These are phyloP conservation scores for Casuarina glauca DNA, from an alignment of 306 rosid genomes.

Conservation along the genomic window DNA sequence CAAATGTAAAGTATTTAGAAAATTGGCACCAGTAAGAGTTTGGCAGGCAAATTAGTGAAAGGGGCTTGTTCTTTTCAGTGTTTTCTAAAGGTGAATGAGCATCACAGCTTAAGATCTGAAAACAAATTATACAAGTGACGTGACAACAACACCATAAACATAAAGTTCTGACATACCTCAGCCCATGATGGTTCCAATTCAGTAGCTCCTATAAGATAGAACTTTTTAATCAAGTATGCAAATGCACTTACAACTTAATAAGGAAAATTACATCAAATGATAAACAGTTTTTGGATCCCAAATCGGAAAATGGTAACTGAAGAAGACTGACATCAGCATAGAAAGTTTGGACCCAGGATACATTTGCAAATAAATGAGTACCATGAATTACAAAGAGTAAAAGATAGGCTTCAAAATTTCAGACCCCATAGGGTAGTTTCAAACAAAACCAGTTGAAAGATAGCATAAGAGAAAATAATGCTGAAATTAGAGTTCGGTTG, in stretches of 20 bases:
- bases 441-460: background rate
- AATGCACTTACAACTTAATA: constrained; percentile 7
- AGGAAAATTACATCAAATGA: background rate
- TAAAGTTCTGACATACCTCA: constrained; percentile 53
- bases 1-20: background rate
- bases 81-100: background rate
- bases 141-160: constrained; percentile 7
- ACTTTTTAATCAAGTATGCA: constrained; percentile 14
- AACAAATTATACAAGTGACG: background rate
- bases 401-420: background rate
- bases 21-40: background rate
- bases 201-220: constrained; percentile 67
- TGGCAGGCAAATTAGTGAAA: background rate
- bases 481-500: background rate
- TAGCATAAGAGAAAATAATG: background rate
- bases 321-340: background rate
- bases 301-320: background rate
- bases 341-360: background rate
- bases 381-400: background rate
- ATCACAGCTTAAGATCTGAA: background rate
- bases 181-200: constrained; percentile 92
- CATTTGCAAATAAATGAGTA: background rate
- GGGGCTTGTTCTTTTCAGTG: background rate
- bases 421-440: background rate
- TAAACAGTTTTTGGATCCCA: constrained; percentile 15